Evolutionary conservation across 768 basidiomycete genomes (phyloP).

Genomic region (Russula sp.): DNA sequence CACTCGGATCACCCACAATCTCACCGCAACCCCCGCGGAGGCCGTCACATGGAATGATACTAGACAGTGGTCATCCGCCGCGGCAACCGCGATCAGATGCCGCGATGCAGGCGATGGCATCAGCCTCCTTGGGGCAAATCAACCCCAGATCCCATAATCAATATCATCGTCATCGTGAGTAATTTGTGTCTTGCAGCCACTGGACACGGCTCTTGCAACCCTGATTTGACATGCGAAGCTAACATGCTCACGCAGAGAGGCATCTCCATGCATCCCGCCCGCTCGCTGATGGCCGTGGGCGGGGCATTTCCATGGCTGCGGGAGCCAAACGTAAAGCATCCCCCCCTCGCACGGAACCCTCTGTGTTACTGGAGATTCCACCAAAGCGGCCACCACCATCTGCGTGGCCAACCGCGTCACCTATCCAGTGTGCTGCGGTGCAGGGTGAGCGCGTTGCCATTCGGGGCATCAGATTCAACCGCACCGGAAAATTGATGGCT

Average conservation of each 20-base stretch:
- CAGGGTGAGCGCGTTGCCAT: conserved; percentile 46
- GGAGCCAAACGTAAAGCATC: conserved; percentile 23
- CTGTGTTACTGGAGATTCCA: conserved; percentile 5
- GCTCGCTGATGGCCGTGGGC: conserved; percentile 12
- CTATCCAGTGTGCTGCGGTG: conserved; percentile 35
- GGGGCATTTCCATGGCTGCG: not conserved
- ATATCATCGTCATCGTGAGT: conserved; percentile 17
- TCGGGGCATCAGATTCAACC: conserved; percentile 43
- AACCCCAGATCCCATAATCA: not conserved
- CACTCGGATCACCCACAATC: not conserved
- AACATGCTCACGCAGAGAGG: conserved; percentile 5
- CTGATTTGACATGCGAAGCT: not conserved
- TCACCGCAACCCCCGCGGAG: conserved; percentile 1
- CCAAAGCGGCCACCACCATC: conserved; percentile 32
- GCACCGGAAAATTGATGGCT: conserved; percentile 51
- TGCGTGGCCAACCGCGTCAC: conserved; percentile 45
- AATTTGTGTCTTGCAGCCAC: not conserved
- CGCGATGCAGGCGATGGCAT: not conserved
- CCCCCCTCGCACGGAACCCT: conserved; percentile 10
- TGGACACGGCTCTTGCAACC: not conserved
- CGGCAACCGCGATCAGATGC: conserved; percentile 15
- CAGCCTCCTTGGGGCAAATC: not conserved
- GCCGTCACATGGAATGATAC: not conserved
- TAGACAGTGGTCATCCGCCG: conserved; percentile 5
- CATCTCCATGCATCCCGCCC: not conserved